Evolutionary conservation across 371 early-diverging fungal species (phyloP).

Genomic region (Racocetra persica): DNA sequence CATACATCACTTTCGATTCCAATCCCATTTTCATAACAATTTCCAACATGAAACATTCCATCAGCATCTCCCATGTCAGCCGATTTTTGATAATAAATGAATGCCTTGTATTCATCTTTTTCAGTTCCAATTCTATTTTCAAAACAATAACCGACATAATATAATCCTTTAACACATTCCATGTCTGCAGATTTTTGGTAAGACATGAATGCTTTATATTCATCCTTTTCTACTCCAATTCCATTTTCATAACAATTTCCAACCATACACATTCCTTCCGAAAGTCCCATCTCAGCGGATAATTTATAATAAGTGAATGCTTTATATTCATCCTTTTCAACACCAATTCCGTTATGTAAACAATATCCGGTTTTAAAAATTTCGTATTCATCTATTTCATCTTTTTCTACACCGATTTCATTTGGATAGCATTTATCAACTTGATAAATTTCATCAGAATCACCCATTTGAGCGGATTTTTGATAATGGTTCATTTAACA

Average conservation of each 20-base stretch:
- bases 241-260: constrained; percentile 28
- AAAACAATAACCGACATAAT: background rate
- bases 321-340: background rate
- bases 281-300: background rate
- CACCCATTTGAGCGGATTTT: no score
- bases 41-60: background rate
- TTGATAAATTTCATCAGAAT: no score
- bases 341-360: constrained; percentile 14
- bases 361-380: background rate
- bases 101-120: background rate
- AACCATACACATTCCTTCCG: background rate
- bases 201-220: background rate
- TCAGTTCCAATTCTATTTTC: background rate
- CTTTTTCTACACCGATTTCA: constrained; percentile 74
- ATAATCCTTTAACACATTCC: background rate
- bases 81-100: background rate
- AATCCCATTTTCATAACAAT: constrained; percentile 16
- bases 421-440: constrained; percentile 72
- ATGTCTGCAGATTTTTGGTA: constrained; percentile 9
- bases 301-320: background rate
- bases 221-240: constrained; percentile 18
- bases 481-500: no score
- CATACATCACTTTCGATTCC: background rate
- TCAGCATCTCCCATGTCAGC: background rate
- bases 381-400: constrained; percentile 47